Conservation (phyloP, 805 yeast species). For the Tetrapisispora nanseiensis region DNA sequence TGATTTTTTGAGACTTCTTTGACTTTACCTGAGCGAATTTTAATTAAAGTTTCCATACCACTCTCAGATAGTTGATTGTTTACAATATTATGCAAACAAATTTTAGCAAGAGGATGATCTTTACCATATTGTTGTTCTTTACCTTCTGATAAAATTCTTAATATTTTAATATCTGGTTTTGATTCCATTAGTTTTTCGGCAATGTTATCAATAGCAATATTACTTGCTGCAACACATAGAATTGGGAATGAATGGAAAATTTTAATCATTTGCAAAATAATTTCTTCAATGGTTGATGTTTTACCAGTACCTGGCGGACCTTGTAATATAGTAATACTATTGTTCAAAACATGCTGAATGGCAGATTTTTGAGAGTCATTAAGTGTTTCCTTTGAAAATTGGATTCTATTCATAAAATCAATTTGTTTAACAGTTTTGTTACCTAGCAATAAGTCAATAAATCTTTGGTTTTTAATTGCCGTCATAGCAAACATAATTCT, state of each 20-base stretch:
- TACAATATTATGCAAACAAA: constrained; percentile 57
- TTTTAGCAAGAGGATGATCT: constrained; percentile 46
- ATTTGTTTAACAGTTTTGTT: constrained; percentile 46
- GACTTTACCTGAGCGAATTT: constrained; percentile 35
- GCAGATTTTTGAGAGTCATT: constrained; percentile 53
- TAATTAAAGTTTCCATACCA: constrained; percentile 35
- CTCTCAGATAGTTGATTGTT: constrained; percentile 39
- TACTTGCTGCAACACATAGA: constrained; percentile 65
- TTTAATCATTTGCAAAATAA: constrained; percentile 45
- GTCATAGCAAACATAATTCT: constrained; percentile 61
- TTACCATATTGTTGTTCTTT: constrained; percentile 53
- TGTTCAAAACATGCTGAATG: constrained; percentile 41
- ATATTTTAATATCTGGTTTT: constrained; percentile 38
- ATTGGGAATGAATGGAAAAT: constrained; percentile 52
- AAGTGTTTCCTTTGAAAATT: constrained; percentile 39
- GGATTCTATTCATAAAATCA: constrained; percentile 44
- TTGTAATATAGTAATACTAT: constrained; percentile 48
- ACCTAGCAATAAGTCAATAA: constrained; percentile 45
- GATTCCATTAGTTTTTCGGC: constrained; percentile 53
- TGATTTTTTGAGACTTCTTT: constrained; percentile 36
- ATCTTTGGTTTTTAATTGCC: constrained; percentile 41
- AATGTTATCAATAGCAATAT: constrained; percentile 66
- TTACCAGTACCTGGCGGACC: constrained; percentile 85
- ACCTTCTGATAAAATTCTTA: constrained; percentile 49
- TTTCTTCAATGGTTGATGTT: constrained; percentile 60